Evolutionary conservation across 1,284 basidiomycete species (phyloP).

Genomic region (Trametes hirsuta): DNA sequence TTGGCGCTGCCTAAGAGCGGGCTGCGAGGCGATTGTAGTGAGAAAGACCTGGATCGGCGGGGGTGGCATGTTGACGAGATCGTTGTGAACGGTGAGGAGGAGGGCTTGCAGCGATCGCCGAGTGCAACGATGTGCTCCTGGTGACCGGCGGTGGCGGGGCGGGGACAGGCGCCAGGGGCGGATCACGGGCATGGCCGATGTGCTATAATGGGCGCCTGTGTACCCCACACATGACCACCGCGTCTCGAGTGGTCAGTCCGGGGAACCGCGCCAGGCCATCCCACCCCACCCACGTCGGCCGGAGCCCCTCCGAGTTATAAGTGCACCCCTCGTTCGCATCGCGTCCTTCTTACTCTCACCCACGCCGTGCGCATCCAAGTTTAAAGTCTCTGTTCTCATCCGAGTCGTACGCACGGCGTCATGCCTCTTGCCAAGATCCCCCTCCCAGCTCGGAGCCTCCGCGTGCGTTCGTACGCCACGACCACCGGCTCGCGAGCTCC

Average conservation of each 20-base stretch:
- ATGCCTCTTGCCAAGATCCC: constrained; percentile 27
- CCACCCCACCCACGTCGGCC: background rate
- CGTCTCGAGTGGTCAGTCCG: constrained; percentile 5
- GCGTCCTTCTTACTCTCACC: background rate
- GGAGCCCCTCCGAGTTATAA: constrained; percentile 2
- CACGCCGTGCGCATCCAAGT: background rate
- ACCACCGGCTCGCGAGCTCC: constrained; percentile 20
- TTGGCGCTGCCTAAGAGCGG: constrained; percentile 73
- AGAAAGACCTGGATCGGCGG: constrained; percentile 81
- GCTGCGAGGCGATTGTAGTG: constrained; percentile 83
- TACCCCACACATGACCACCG: constrained; percentile 21
- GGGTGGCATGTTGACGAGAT: constrained; percentile 55
- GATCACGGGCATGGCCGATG: constrained; percentile 17
- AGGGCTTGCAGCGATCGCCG: background rate
- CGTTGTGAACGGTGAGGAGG: background rate
- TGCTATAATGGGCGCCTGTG: constrained; percentile 12
- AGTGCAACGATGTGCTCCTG: background rate
- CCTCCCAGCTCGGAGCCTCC: constrained; percentile 17
- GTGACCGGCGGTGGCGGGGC: constrained; percentile 1
- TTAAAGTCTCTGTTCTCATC: background rate
- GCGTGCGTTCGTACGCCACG: constrained; percentile 24
- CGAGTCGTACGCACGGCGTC: background rate
- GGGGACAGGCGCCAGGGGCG: constrained; percentile 2
- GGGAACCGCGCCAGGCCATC: constrained; percentile 3
- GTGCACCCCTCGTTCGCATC: background rate